Evolutionary conservation across 176 grass and related monocot genomes (phyloP), one percentile per base, ranked within the genome.

Genomic region (Cenchrus fungigraminus): DNA sequence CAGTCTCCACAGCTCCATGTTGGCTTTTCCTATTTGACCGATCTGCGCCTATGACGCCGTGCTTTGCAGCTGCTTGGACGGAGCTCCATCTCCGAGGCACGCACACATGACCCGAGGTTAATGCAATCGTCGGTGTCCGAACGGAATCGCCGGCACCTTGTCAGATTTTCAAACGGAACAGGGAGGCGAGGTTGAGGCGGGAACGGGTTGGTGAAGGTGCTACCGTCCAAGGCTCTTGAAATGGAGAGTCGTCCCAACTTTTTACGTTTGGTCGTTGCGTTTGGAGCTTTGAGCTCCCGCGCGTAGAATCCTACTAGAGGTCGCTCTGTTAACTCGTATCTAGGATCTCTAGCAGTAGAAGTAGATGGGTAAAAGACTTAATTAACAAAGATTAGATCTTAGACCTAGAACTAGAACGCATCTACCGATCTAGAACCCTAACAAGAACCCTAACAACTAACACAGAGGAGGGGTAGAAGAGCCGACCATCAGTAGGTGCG

Each of bases 21-120:
- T 87, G 84, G 75, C 54, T 91, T 87, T 87, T 80, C 89, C 73
- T 80, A 76, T 80, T 83, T 84, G 89, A 87, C 89, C 13, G 62
- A 37, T 76, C 76, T 10, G 71, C 10, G 47, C 12, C 19, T 20
- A 3, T 2, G 25, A 25, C 2, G 16, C 32, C 1, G 3, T 71
- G 73, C 17, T 4, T 5, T 4, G 71, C 84, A 44, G 65, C 79
- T 70, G 25, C 25, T 25, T 25, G 25, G 25, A 25, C 25, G 19
- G 12, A 72, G 80, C 80, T 13, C 75, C 68, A 15, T 69, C 19
- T 60, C 63, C 89, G 47, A 87, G 75, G 80, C 60, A 28, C 6
- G 13, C 55, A 61, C 83, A 68, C 83, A 74, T 13, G 68, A 64
- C 82, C 75, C 82, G 82, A 81, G 81, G 77, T 49, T 65, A 87